Percentiles rank a stretch among this genome's conserved stretches.
Evolutionary conservation across 2,329 filamentous ascomycete genomes (phyloP).

Genomic region (Teratosphaeria destructans): DNA sequence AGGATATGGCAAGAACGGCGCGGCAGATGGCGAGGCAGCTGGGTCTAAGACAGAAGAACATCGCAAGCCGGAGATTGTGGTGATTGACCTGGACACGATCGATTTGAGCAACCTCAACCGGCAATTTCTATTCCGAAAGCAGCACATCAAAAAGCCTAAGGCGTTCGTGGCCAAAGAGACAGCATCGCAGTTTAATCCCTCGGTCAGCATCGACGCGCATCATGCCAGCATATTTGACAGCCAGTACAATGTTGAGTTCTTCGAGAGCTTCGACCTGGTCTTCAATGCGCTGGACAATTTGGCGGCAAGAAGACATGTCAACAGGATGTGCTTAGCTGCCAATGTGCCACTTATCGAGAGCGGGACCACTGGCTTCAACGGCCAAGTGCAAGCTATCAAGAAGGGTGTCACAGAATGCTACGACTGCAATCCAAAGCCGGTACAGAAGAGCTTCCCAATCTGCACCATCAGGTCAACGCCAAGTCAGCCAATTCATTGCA

Average conservation of each 20-base stretch:
- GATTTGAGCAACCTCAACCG: conserved; percentile 95
- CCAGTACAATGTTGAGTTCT: conserved; percentile 82
- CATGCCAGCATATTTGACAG: conserved; percentile 91
- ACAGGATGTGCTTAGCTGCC: conserved; percentile 91
- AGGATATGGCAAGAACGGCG: not conserved
- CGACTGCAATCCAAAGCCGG: conserved; percentile 82
- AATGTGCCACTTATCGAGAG: conserved; percentile 88
- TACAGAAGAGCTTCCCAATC: conserved; percentile 86
- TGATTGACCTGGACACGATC: conserved; percentile 96
- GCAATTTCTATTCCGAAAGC: conserved; percentile 90
- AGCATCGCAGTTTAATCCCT: conserved; percentile 80
- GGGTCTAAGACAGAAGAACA: not conserved
- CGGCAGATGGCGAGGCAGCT: not conserved
- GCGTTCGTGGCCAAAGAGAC: conserved; percentile 89
- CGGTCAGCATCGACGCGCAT: conserved; percentile 74
- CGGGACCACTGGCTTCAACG: conserved; percentile 94
- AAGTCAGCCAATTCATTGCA: conserved; percentile 94
- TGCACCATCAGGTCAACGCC: conserved; percentile 96
- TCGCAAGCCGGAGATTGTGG: conserved; percentile 57
- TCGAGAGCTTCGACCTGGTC: conserved; percentile 68
- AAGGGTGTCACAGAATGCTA: conserved; percentile 84
- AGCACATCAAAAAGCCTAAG: conserved; percentile 97
- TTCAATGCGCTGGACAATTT: conserved; percentile 98
- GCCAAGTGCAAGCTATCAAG: conserved; percentile 93
- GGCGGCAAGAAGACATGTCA: conserved; percentile 87